These are phyloP conservation scores for Linnemannia elongata DNA, from an alignment of 192 early-diverging fungal species.

Conservation along the genomic window DNA sequence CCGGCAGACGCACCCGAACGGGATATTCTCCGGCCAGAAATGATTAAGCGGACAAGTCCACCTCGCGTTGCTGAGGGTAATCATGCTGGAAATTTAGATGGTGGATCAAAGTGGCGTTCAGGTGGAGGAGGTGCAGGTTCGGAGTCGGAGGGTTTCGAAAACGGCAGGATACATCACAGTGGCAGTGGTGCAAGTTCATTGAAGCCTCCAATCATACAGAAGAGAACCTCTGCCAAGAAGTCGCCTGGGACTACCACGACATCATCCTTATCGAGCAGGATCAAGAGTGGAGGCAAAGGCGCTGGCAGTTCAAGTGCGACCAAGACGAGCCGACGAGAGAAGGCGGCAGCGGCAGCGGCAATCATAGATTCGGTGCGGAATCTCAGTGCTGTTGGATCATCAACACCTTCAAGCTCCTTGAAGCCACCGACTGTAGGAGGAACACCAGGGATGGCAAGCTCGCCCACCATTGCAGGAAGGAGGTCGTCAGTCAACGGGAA, in stretches of 20 bases:
- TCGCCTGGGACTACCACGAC: conserved; percentile 1
- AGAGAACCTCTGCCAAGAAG: conserved; percentile 36
- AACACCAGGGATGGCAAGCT: conserved; percentile 21
- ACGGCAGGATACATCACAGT: conserved; percentile 21
- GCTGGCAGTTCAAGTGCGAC: conserved; percentile 3
- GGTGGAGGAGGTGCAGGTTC: conserved; percentile 40
- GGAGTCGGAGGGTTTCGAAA: conserved; percentile 50
- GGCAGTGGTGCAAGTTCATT: not conserved
- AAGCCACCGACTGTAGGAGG: conserved; percentile 22
- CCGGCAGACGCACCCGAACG: conserved; percentile 63
- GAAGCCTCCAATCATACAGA: conserved; percentile 32
- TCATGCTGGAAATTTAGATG: conserved; percentile 26
- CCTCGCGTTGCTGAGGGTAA: conserved; percentile 43
- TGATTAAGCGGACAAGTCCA: conserved; percentile 32
- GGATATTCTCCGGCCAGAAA: conserved; percentile 40
- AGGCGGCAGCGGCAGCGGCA: conserved; percentile 27
- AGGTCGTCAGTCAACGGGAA: conserved; percentile 42
- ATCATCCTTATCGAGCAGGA: conserved; percentile 12
- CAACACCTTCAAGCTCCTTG: conserved; percentile 23
- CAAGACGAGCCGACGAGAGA: conserved; percentile 30
- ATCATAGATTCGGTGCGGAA: conserved; percentile 45
- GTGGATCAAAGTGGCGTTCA: conserved; percentile 37
- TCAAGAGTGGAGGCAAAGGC: conserved; percentile 10
- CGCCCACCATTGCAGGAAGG: conserved; percentile 33
- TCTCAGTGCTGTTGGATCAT: conserved; percentile 20